Conservation (phyloP, 805 yeast genomes). For the Geotrichum ghanense region DNA sequence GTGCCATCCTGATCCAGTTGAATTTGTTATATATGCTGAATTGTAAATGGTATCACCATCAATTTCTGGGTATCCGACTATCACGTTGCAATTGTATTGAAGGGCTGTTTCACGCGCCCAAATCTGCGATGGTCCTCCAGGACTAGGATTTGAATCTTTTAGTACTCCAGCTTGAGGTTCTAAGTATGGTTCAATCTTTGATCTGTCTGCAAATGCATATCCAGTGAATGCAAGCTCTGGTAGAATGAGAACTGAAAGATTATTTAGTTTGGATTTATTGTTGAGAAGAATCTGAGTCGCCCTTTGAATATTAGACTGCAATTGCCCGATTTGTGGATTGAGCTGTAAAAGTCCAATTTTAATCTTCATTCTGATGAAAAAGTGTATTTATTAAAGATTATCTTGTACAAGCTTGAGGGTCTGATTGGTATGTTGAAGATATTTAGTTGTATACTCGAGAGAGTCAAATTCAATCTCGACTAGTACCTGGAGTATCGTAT, state of each 20-base stretch:
- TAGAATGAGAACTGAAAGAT: slow-evolving; percentile 29
- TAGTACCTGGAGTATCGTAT: too few species aligned
- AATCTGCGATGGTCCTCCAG: slow-evolving; percentile 38
- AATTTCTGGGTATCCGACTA: slow-evolving; percentile 75
- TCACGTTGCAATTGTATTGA: slow-evolving; percentile 47
- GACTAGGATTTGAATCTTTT: slow-evolving; percentile 19
- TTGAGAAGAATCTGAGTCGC: slow-evolving; percentile 22
- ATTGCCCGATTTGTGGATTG: slow-evolving; percentile 50
- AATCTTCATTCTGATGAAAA: neutral
- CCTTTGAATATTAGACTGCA: slow-evolving; percentile 40
- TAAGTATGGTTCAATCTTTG: slow-evolving; percentile 44
- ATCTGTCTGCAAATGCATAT: slow-evolving; percentile 46
- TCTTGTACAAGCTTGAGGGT: too few species aligned
- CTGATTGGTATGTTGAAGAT: too few species aligned
- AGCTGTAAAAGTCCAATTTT: slow-evolving; percentile 54
- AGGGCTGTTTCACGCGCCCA: slow-evolving; percentile 48
- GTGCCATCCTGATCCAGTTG: slow-evolving; percentile 48
- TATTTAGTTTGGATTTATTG: slow-evolving; percentile 38
- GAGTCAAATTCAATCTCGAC: too few species aligned
- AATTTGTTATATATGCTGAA: slow-evolving; percentile 51
- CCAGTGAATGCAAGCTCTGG: slow-evolving; percentile 86
- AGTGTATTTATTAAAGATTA: too few species aligned
- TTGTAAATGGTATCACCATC: slow-evolving; percentile 38
- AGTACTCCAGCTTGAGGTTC: slow-evolving; percentile 26
- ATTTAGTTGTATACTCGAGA: too few species aligned